Conservation (phyloP, 371 early-diverging fungal species). For the Actinomucor elegans region DNA sequence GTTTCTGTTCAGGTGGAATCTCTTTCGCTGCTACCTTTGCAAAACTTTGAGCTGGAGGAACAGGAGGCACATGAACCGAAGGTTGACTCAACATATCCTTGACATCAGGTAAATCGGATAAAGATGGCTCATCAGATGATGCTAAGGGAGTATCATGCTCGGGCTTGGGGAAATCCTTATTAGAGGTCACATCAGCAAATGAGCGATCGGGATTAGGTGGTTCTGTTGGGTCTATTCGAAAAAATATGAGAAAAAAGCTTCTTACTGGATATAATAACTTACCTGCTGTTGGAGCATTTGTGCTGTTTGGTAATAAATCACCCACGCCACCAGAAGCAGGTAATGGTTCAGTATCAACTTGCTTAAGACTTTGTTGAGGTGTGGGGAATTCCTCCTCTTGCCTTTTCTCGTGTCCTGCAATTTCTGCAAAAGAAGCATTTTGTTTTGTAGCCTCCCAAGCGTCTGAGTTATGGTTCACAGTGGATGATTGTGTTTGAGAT, state of each 20-base stretch:
- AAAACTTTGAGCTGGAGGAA: constrained; percentile 36
- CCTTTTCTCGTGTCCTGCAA: constrained; percentile 24
- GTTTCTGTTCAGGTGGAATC: constrained; percentile 23
- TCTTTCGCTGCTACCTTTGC: constrained; percentile 42
- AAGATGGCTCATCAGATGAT: background rate
- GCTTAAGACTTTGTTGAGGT: constrained; percentile 22
- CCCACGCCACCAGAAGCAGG: constrained; percentile 33
- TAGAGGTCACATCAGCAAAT: constrained; percentile 39
- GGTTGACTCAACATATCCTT: constrained; percentile 40
- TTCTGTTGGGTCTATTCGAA: constrained; percentile 16
- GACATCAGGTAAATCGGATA: constrained; percentile 41
- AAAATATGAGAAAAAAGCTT: background rate
- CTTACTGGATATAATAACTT: background rate
- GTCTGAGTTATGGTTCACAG: constrained; percentile 10
- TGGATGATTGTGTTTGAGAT: background rate
- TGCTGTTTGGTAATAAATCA: constrained; percentile 21
- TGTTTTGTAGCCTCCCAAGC: constrained; percentile 18
- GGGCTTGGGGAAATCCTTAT: constrained; percentile 36
- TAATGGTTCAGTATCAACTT: background rate
- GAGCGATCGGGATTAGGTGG: constrained; percentile 44
- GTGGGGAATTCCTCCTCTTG: constrained; percentile 35
- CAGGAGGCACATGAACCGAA: constrained; percentile 39
- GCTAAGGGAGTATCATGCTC: constrained; percentile 6
- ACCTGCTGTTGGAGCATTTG: background rate
- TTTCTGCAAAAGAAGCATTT: constrained; percentile 24